Conservation (phyloP, 768 basidiomycete genomes). For the Tylopilus sp. region DNA sequence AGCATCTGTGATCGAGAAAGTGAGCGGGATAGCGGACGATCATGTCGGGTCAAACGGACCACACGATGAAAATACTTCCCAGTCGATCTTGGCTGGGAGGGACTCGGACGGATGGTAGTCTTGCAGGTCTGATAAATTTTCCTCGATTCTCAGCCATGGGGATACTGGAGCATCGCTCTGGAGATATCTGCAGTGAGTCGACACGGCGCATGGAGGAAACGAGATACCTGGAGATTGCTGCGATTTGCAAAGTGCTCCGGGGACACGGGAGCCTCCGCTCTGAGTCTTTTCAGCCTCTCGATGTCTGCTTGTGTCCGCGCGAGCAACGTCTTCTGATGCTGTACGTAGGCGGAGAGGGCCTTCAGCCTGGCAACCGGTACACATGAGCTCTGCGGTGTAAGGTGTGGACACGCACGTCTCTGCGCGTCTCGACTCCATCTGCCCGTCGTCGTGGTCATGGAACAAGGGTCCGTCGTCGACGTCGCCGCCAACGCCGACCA, state of each 20-base stretch:
- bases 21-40: conserved; percentile 6
- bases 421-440: conserved; percentile 34
- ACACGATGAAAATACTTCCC: conserved; percentile 53
- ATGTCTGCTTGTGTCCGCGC: conserved; percentile 62
- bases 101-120: conserved; percentile 41
- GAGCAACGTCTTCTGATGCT: conserved; percentile 56
- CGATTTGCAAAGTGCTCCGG: conserved; percentile 34
- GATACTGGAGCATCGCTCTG: conserved; percentile 3
- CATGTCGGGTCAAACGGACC: conserved; percentile 38
- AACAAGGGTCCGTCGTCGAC: conserved; percentile 11
- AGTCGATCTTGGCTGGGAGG: conserved; percentile 52
- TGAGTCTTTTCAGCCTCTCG: conserved; percentile 48
- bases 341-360: conserved; percentile 65
- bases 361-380: conserved; percentile 32
- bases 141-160: conserved; percentile 33
- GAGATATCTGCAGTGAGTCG: conserved; percentile 20
- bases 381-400: background rate
- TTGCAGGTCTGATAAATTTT: conserved; percentile 42
- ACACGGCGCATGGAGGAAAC: background rate
- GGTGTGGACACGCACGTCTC: conserved; percentile 27
- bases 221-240: conserved; percentile 35
- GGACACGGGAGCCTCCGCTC: conserved; percentile 34
- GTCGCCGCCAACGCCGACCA: conserved; percentile 14
- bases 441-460: conserved; percentile 34
- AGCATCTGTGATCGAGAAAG: conserved; percentile 42